Conservation (phyloP, 768 basidiomycete species). For the Podaxis sp. region DNA sequence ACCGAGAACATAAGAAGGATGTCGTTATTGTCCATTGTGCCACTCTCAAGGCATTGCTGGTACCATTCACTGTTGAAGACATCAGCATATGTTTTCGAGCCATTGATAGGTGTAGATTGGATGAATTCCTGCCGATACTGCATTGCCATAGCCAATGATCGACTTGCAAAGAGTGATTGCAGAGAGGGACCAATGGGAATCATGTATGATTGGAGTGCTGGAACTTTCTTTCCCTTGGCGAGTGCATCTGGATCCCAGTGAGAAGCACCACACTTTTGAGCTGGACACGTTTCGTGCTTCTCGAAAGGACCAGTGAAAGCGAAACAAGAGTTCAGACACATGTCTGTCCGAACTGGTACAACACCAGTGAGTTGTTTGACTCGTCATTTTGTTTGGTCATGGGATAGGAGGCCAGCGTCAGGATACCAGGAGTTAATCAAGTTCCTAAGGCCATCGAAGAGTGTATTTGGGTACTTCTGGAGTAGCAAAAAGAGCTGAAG, state of each 20-base stretch:
- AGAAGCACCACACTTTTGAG: not conserved
- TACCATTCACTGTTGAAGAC: constrained; percentile 30
- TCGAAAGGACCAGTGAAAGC: not conserved
- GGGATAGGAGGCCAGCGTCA: not conserved
- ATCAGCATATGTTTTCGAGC: constrained; percentile 22
- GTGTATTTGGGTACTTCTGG: not conserved
- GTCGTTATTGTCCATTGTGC: constrained; percentile 25
- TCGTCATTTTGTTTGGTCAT: not conserved
- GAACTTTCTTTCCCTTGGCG: not conserved
- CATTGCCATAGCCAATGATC: not conserved
- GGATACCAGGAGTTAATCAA: not conserved
- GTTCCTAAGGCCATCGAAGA: not conserved
- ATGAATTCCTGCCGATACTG: not conserved
- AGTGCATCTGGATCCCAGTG: not conserved
- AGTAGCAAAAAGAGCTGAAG: not conserved
- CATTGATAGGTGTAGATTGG: not conserved
- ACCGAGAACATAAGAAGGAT: constrained; percentile 35
- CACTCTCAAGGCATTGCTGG: not conserved
- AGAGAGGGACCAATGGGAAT: not conserved
- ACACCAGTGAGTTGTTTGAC: not conserved
- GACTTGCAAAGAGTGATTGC: not conserved
- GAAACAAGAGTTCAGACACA: not conserved
- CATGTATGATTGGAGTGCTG: not conserved
- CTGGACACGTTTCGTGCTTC: not conserved
- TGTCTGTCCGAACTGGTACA: not conserved